Base-by-base conservation (phyloP, 768 basidiomycete genomes). In the Xerocomellus chrysenteron region DNA sequence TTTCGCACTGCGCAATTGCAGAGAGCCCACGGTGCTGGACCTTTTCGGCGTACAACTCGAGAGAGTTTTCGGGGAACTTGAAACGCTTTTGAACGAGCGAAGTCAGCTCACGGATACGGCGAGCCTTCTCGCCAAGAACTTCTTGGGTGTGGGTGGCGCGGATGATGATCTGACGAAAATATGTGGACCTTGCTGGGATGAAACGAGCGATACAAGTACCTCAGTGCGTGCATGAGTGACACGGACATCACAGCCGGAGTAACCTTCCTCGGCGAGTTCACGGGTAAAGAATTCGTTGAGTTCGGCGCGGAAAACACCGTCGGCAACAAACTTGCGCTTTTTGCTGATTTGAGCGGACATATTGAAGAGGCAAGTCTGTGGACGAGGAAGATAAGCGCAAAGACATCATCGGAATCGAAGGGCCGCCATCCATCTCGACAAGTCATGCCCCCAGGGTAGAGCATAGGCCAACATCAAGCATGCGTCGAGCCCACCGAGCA, bases 181-280 rank as follows among this genome's bases (percentile, higher is more conserved):
- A 52, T 41, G 49, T 52, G 30, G 50, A 32, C 19, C 44, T 17
- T 50, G 28, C 26, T 57, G 50, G 30, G 52, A 32, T 42, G 26
- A 28, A 42, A 50, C n/a, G 47, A 49, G 36, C 28, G 41, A 37
- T 19, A 24, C 16, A 59, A 54, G 56, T 71, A 92, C 92, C 82
- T 99, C 97, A 66, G 97, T 99, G 70, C 96, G 91, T 61, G 96
- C 95, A 75, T 98, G 96, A 65, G 97, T 98, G 60, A 98, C 95
- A 71, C 97, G 94, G 75, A 99, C 97, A 78, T 99, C 97, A 76
- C 97, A 99, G 53, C 97, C 97, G 78, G 97, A 98, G 85, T 98
- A 99, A 66, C 96, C 96, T 78, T 99, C 97, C 78, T 95, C 95
- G 52, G 97, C 92, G 68, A 98, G 91, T 78, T 98, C 96, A 66